Evolutionary conservation across 768 basidiomycete genomes (phyloP).

Genomic region (Russula brevipes): DNA sequence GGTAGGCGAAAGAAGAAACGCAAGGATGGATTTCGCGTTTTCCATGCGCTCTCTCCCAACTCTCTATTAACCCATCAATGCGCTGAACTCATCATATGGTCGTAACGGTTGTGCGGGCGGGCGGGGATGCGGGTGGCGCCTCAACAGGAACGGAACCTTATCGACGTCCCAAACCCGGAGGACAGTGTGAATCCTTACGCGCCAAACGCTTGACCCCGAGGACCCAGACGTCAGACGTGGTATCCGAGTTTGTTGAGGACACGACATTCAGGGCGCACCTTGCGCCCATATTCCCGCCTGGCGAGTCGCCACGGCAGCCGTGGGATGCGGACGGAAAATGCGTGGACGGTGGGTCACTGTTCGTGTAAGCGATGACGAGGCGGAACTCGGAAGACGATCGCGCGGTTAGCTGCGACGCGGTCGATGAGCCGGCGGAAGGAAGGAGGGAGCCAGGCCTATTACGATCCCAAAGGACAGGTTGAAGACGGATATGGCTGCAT

Average conservation of each 20-base stretch:
- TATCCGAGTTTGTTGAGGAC: slow-evolving; percentile 79
- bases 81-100: too few relatives aligned
- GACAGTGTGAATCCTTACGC: slow-evolving; percentile 50
- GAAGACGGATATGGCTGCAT: too few relatives aligned
- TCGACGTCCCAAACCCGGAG: slow-evolving; percentile 49
- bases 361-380: slow-evolving; percentile 79
- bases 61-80: neutral
- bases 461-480: too few relatives aligned
- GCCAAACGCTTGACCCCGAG: slow-evolving; percentile 61
- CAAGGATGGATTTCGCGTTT: slow-evolving; percentile 53
- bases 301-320: slow-evolving; percentile 46
- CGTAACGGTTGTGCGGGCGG: too few relatives aligned
- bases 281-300: slow-evolving; percentile 75
- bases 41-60: slow-evolving; percentile 42
- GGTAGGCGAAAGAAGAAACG: slow-evolving; percentile 49
- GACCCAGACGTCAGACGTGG: slow-evolving; percentile 79
- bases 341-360: slow-evolving; percentile 46
- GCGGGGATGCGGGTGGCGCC: neutral
- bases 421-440: too few relatives aligned
- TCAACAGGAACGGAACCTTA: slow-evolving; percentile 66
- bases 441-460: too few relatives aligned
- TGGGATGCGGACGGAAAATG: slow-evolving; percentile 81
- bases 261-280: slow-evolving; percentile 78
- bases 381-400: neutral
- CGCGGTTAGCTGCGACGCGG: too few relatives aligned